Conservation (phyloP, 2,329 filamentous ascomycete genomes). For the Clonostachys solani region DNA sequence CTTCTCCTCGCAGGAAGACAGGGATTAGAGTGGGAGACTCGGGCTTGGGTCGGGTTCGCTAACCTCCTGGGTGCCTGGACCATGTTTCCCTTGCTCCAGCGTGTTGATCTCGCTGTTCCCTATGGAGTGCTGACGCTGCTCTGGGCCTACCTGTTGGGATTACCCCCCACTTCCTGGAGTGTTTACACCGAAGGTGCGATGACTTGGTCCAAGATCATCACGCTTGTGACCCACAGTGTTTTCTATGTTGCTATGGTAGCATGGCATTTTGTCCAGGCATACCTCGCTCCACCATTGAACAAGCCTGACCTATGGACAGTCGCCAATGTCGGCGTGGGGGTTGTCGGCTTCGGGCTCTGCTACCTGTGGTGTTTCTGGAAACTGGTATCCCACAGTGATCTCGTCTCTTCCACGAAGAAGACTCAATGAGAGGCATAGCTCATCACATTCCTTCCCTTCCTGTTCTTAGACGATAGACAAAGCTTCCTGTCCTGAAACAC, state of each 20-base stretch:
- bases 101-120: constrained; percentile 79
- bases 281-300: constrained; percentile 60
- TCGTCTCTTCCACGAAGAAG: constrained; percentile 37
- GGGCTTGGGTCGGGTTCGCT: constrained; percentile 94
- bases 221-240: constrained; percentile 63
- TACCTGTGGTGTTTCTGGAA: constrained; percentile 89
- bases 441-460: background rate
- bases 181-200: constrained; percentile 55
- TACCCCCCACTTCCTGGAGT: constrained; percentile 72
- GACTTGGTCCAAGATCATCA: constrained; percentile 41
- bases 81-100: constrained; percentile 83
- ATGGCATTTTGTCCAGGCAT: constrained; percentile 77
- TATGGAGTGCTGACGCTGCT: constrained; percentile 81
- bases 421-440: constrained; percentile 5
- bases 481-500: too few relatives aligned
- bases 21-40: constrained; percentile 69
- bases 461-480: too few relatives aligned
- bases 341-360: constrained; percentile 78
- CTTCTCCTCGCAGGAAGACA: constrained; percentile 74
- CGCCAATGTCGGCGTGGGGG: constrained; percentile 81
- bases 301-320: constrained; percentile 97
- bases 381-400: constrained; percentile 54
- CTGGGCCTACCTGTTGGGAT: constrained; percentile 86
- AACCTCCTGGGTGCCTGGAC: constrained; percentile 90
- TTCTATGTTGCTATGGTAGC: constrained; percentile 75